Evolutionary conservation across 2,329 filamentous ascomycete genomes (phyloP).

Genomic region (Claviceps fusiformis): DNA sequence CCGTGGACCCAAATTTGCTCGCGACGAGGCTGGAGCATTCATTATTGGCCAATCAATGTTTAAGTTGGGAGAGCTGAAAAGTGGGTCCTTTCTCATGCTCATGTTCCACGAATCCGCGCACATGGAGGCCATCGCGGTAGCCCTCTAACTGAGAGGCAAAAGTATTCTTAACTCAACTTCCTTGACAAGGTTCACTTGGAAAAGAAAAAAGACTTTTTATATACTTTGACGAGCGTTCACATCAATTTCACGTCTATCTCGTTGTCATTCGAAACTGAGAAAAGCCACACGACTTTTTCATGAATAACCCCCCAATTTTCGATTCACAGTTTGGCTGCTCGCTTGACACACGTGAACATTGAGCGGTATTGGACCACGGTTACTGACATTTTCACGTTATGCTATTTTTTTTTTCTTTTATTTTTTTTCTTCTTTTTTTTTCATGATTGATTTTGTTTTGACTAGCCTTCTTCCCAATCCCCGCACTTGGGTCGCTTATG

Average conservation of each 20-base stretch:
- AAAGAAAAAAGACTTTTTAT: not conserved
- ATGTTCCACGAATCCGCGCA: no score
- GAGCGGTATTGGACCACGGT: not conserved
- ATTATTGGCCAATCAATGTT: conserved; percentile 14
- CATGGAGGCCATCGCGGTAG: no score
- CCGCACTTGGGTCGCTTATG: conserved; percentile 42
- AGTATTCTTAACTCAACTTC: not conserved
- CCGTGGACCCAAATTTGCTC: conserved; percentile 21
- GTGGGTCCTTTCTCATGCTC: not conserved
- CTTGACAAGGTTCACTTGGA: not conserved
- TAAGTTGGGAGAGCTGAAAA: not conserved
- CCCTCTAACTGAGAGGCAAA: no score
- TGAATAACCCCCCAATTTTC: not conserved
- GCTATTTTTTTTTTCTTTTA: not conserved
- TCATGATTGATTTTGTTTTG: not conserved
- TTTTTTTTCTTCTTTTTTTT: not conserved
- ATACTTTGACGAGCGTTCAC: not conserved
- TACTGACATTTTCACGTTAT: not conserved
- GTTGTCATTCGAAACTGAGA: not conserved
- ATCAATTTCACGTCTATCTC: not conserved
- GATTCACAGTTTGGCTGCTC: not conserved
- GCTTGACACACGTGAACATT: not conserved
- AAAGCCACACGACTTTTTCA: not conserved
- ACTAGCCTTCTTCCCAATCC: not conserved
- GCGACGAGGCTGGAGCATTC: conserved; percentile 19